Base-by-base conservation (phyloP, 1,139 yeast species). In the Saccharomyces pastorianus region DNA sequence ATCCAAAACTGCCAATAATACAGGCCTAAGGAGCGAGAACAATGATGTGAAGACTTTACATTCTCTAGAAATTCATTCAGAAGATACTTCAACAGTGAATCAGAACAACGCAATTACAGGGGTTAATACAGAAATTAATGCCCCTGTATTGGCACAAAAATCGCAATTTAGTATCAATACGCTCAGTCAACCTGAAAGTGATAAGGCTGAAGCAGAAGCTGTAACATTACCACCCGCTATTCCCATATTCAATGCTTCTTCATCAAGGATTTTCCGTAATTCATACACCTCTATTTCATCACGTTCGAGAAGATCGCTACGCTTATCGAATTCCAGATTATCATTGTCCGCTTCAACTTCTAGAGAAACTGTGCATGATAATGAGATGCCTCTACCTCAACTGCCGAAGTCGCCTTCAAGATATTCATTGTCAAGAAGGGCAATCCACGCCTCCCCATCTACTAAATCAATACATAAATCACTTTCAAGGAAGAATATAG, bases 81-180 rank as follows among this genome's bases (percentile, higher is more conserved):
- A 17, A 38, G 11, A 17, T 20, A 17, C 25, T 9, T 20, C 44
- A 38, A 13, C 5, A 38, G 20, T 38, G n/a, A 20, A 17, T 38
- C n/a, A 25, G 28, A 29, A 28, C 3, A 9, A 46, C 17, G 14
- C 14, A 7, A 46, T 5, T 13, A 23, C 13, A 14, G 25, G 23
- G 14, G 20, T 23, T 17, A 38, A 32, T 23, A 38, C 42, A 13
- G 59, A 59, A 17, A 49, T 56, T n/a, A 54, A 52, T 29, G 66
- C 70, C 6, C 71, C 71, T 17, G 62, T 51, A 42, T 46, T 67
- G 11, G 28, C 53, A 42, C 70, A 68, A 51, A 66, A 66, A 47
- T 63, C 71, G 2, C 68, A 67, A 51, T 67, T 68, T 48, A 66
- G 70, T 48, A 58, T 62, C 7, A 63, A 62, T 7, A 58, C 66